Percentiles rank a stretch among this genome's conserved stretches.
These are phyloP conservation scores for Pyrenopolyporus hunteri DNA, from an alignment of 495 filamentous ascomycete genomes.

Conservation along the genomic window DNA sequence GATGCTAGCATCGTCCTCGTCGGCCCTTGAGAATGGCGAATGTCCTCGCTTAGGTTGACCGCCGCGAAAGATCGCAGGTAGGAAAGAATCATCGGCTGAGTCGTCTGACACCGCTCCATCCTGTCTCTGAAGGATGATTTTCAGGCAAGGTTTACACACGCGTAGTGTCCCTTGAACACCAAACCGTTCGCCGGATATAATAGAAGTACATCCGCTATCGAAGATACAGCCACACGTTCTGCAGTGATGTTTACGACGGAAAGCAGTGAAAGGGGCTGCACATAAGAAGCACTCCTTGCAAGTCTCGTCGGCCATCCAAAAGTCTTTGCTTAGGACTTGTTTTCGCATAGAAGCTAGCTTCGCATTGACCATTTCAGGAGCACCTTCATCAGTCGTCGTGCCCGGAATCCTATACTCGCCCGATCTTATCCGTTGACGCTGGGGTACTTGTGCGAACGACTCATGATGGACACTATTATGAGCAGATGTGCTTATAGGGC, in stretches of 20 bases:
- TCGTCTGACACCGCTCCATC: conserved; percentile 87
- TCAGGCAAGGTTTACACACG: conserved; percentile 94
- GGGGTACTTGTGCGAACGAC: conserved; percentile 53
- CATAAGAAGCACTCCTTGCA: conserved; percentile 97
- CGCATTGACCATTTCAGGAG: conserved; percentile 64
- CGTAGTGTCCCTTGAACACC: conserved; percentile 85
- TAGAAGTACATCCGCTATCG: conserved; percentile 92
- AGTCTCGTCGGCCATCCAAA: conserved; percentile 99
- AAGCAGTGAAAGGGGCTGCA: conserved; percentile 86
- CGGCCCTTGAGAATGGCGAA: conserved; percentile 32
- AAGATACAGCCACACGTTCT: conserved; percentile 95
- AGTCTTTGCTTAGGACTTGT: conserved; percentile 87
- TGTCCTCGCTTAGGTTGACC: conserved; percentile 48
- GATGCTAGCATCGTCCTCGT: conserved; percentile 48
- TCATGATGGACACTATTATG: conserved; percentile 61
- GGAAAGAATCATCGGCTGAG: conserved; percentile 71
- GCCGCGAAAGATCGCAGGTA: conserved; percentile 60
- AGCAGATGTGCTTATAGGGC: conserved; percentile 59
- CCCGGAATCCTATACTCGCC: conserved; percentile 58
- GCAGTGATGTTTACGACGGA: conserved; percentile 96
- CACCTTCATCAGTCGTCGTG: conserved; percentile 60
- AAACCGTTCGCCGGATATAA: conserved; percentile 83
- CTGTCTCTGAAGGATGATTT: conserved; percentile 87
- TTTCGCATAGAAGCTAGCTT: conserved; percentile 74
- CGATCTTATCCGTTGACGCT: conserved; percentile 50